A percentile compares a stretch with the other conserved stretches of the same genome.
These are phyloP conservation scores for Macroventuria anomochaeta DNA, from an alignment of 2,329 filamentous ascomycete species.

Conservation along the genomic window DNA sequence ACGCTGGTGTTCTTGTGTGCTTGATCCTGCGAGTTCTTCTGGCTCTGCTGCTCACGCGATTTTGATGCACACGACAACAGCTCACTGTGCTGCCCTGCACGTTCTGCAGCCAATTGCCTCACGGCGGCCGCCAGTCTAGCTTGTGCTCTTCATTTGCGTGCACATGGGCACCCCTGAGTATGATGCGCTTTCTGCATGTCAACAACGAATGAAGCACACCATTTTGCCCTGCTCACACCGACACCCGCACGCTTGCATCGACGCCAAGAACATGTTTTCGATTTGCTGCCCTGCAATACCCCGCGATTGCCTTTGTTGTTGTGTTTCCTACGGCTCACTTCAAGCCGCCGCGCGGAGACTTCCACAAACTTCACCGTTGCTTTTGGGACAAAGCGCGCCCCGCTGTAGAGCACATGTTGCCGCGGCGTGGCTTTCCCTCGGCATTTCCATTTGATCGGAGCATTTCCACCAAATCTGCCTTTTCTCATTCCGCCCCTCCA, in stretches of 20 bases:
- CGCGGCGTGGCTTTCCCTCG: slow-evolving; percentile 9
- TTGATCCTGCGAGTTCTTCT: not conserved
- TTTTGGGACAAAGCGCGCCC: not conserved
- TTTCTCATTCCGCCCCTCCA: slow-evolving; percentile 25
- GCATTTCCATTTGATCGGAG: slow-evolving; percentile 13
- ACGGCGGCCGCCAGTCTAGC: slow-evolving; percentile 27
- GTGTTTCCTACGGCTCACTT: not conserved
- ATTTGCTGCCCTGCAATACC: slow-evolving; percentile 13
- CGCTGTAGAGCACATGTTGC: slow-evolving; percentile 10
- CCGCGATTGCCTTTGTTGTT: not conserved
- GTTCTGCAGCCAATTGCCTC: slow-evolving; percentile 8
- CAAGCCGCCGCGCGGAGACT: not conserved
- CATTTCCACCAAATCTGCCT: slow-evolving; percentile 3
- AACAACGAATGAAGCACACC: slow-evolving; percentile 27
- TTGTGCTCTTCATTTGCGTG: slow-evolving; percentile 41
- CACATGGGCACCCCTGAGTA: slow-evolving; percentile 28
- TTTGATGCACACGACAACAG: slow-evolving; percentile 24
- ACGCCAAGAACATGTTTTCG: slow-evolving; percentile 6
- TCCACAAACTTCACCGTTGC: not conserved
- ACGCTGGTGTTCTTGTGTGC: not conserved
- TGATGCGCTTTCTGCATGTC: slow-evolving; percentile 12
- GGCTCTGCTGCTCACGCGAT: not conserved
- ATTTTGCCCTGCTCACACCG: slow-evolving; percentile 14
- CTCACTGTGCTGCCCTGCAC: slow-evolving; percentile 3
- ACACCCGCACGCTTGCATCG: slow-evolving; percentile 20